Conservation (phyloP, 768 basidiomycete species). For the Sarcomyxa edulis region DNA sequence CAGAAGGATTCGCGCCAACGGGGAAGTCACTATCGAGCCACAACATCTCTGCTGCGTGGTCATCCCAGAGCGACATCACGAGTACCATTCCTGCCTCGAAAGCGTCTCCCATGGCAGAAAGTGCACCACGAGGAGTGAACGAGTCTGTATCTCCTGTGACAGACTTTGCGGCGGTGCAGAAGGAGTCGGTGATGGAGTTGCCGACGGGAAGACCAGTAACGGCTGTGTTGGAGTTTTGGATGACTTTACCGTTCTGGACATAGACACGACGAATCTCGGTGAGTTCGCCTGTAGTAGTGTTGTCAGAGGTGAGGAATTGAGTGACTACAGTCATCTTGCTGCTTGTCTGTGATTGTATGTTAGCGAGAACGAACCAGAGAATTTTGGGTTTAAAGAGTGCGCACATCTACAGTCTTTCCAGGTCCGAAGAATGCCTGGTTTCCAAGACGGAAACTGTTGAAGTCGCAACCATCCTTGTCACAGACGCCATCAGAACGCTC, state of each 20-base stretch:
- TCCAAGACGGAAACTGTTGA: slow-evolving; percentile 44
- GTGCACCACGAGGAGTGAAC: slow-evolving; percentile 28
- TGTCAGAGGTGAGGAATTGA: slow-evolving; percentile 35
- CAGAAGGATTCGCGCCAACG: slow-evolving; percentile 12
- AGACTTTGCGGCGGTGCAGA: slow-evolving; percentile 30
- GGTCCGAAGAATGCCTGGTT: slow-evolving; percentile 33
- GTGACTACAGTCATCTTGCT: slow-evolving; percentile 36
- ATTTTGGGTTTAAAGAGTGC: no score
- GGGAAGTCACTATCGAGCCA: slow-evolving; percentile 35
- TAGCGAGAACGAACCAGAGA: no score
- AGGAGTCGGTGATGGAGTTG: slow-evolving; percentile 34
- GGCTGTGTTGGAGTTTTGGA: slow-evolving; percentile 31
- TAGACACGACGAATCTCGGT: slow-evolving; percentile 36
- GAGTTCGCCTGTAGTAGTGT: slow-evolving; percentile 29
- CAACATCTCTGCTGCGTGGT: slow-evolving; percentile 33
- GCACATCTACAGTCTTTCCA: slow-evolving; percentile 33
- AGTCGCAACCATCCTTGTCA: slow-evolving; percentile 41
- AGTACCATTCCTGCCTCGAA: slow-evolving; percentile 31
- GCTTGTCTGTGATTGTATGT: no score
- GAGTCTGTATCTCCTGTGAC: slow-evolving; percentile 32
- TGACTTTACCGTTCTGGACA: slow-evolving; percentile 34
- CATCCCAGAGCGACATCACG: slow-evolving; percentile 34
- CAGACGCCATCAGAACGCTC: slow-evolving; percentile 29
- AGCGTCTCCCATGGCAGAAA: slow-evolving; percentile 18
- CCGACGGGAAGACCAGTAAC: slow-evolving; percentile 24